Evolutionary conservation across 1,284 basidiomycete species (phyloP), one percentile per base, ranked within the genome.

Genomic region (Cryptococcus sp.): DNA sequence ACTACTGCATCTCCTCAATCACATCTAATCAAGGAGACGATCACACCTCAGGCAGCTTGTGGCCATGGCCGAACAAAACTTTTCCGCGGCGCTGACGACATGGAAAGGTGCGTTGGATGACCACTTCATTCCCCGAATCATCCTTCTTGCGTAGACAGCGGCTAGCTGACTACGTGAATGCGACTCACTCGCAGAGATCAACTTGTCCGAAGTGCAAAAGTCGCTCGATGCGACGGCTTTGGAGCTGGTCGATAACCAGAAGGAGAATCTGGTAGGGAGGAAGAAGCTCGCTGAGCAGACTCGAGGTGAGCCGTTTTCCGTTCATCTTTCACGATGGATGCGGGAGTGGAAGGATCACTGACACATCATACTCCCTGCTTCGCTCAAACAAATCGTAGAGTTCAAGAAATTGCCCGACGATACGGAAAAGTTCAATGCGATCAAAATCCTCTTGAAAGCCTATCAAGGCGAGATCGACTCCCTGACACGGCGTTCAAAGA

Each of bases 381-480:
- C 19, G 20, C 50, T 23, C 19, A 1, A 27, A 3, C 10, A 15
- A 10, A n/a, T 22, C 16, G 1, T 70, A 97, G 93, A 97, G 66
- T 96, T 95, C 84, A 95, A 90, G 81, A 94, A 90, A 80, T 86
- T 93, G 22, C 84, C 92, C 1, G 81, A 82, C 56, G 91, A 94
- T 58, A 84, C 86, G 20, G 90, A 93, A 73, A 95, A 96, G 78
- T 80, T 88, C 46, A 84, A 83, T 50, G 87, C 87, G 11, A 90
- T 93, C 84, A 96, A 95, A 79, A 85, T 85, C 7, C 82, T 97
- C 20, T 82, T 97, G 54, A 96, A 94, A 81, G 93, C 92, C 3
- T 98, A 99, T 81, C 95, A 99, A 79, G 84, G 88, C 7, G 95
- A 98, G 80, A 98, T 99, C 62, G 95, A 99, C 80, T 88, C 82